Base-by-base conservation (phyloP, 129 eudicot genomes). In the Helianthus annuus region DNA sequence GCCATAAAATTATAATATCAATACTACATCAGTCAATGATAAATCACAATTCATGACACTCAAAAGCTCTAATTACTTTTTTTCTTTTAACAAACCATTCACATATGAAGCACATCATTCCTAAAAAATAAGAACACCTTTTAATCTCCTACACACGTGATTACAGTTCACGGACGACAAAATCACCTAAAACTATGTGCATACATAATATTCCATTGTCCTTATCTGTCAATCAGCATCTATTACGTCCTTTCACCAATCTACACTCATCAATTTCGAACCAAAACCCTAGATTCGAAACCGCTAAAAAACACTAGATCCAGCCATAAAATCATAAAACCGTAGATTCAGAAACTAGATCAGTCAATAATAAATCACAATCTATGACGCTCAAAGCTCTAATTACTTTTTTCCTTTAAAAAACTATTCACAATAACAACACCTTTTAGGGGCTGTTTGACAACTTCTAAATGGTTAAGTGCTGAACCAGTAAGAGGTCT, bases 261-360 rank as follows among this genome's bases (percentile, higher is more conserved):
- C 38, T 10, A n/a, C 11, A 19, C 1, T 5, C n/a, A 66, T 10
- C 3, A 40, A 22, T 8, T 10, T 64, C 8, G 14, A 66, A 53
- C 39, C 66, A 75, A 55, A 75, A 65, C 72, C 79, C 68, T 75
- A 55, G 79, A 75, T 44, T 75, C 17, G 66, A 54, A 75, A 42
- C 36, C 36, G 36, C 36, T 32, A 66, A 15, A 0, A 16, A 40
- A 32, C 32, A 40, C 72, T 40, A 65, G 58, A 16, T 10, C 22
- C 13, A 49, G 32, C 34, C 36, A 32, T 32, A 32, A 32, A 32
- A 32, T 32, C 36, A 32, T 32, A 3, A 32, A 32, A 32, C 36
- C 24, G 22, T 10, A 27, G 32, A 55, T 22, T 12, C 57, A 48
- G 36, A 32, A 29, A 55, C 55, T 15, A 45, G 64, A 52, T 39